Conservation (phyloP, 306 rosid species). For the Lagenaria siceraria region DNA sequence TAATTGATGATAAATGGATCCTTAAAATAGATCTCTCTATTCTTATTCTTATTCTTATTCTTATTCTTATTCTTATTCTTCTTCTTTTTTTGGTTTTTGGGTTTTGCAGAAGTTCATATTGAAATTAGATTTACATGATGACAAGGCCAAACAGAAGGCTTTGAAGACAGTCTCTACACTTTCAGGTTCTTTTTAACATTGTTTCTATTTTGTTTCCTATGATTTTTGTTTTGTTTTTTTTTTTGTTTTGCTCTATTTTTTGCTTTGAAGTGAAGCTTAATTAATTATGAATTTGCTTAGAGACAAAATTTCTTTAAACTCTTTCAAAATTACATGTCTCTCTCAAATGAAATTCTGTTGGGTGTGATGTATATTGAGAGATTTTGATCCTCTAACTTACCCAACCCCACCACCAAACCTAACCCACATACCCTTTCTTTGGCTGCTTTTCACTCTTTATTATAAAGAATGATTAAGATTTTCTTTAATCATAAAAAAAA, state of each 20-base stretch:
- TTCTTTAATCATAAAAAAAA: neutral
- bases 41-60: neutral
- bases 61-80: no score
- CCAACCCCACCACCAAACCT: conserved; percentile 9
- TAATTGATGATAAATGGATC: neutral
- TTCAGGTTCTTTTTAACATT: conserved; percentile 30
- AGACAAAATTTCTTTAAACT: neutral
- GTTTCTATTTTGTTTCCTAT: neutral
- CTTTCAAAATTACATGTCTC: neutral
- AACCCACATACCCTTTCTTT: neutral
- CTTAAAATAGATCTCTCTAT: conserved; percentile 6
- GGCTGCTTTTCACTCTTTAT: conserved; percentile 1
- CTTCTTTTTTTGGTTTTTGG: neutral
- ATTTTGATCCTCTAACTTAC: neutral
- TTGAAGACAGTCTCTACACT: conserved; percentile 71
- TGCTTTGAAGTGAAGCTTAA: neutral
- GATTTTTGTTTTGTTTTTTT: neutral
- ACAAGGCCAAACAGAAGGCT: conserved; percentile 84
- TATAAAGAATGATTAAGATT: neutral
- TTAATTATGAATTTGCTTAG: neutral
- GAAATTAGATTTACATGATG: conserved; percentile 66
- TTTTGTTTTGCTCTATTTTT: neutral
- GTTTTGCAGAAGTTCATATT: conserved; percentile 57
- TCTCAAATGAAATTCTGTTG: neutral
- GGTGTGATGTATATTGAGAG: neutral